Conservation (phyloP, 306 rosid species). For the Rosa rugosa region DNA sequence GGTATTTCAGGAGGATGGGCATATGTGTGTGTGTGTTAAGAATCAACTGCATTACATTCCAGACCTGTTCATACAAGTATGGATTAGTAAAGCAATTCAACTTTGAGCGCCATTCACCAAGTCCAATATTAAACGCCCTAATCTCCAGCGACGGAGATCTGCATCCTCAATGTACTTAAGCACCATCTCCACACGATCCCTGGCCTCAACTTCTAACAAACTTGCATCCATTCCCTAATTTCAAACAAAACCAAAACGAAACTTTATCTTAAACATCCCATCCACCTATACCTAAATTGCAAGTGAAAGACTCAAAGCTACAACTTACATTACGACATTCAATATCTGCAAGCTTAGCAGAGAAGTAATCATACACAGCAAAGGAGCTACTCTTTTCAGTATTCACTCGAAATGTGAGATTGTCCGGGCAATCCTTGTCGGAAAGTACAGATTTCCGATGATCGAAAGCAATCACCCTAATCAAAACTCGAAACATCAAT, state of each 20-base stretch:
- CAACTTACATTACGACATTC: slow-evolving; percentile 47
- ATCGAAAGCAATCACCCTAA: slow-evolving; percentile 76
- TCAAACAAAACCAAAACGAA: not conserved
- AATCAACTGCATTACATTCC: slow-evolving; percentile 7
- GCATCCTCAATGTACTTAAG: slow-evolving; percentile 71
- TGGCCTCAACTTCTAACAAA: slow-evolving; percentile 53
- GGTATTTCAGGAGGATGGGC: not conserved
- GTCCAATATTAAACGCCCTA: slow-evolving; percentile 60
- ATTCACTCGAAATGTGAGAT: slow-evolving; percentile 50
- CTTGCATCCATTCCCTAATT: slow-evolving; percentile 43
- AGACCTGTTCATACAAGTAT: slow-evolving; percentile 74
- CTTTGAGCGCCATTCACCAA: slow-evolving; percentile 64
- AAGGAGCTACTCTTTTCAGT: slow-evolving; percentile 72
- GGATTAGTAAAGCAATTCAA: slow-evolving; percentile 77
- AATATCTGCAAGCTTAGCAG: slow-evolving; percentile 36
- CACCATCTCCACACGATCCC: slow-evolving; percentile 48
- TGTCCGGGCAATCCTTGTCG: slow-evolving; percentile 40
- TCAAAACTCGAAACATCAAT: not conserved
- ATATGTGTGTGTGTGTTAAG: not conserved
- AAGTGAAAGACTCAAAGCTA: not conserved
- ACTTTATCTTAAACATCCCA: slow-evolving; percentile 4
- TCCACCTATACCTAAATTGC: slow-evolving; percentile 3
- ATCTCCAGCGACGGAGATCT: slow-evolving; percentile 67
- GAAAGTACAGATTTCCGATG: no score
- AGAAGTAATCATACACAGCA: slow-evolving; percentile 78